These are phyloP conservation scores for Epichloe aotearoae DNA, from an alignment of 2,329 filamentous ascomycete genomes.

Conservation along the genomic window DNA sequence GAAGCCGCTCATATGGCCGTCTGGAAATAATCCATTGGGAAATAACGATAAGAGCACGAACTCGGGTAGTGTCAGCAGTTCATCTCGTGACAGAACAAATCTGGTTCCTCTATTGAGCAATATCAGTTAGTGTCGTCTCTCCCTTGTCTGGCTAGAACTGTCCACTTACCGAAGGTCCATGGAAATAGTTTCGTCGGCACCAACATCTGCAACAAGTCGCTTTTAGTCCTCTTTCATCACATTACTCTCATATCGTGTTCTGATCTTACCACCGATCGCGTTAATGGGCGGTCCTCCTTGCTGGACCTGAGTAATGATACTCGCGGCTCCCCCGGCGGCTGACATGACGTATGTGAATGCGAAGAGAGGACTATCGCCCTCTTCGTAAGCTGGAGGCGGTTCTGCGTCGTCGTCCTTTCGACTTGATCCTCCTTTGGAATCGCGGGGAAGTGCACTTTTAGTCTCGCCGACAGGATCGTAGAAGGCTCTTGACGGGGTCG, in stretches of 20 bases:
- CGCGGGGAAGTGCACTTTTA: conserved; percentile 70
- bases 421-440: conserved; percentile 63
- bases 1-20: conserved; percentile 89
- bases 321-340: conserved; percentile 88
- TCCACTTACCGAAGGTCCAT: conserved; percentile 73
- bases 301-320: conserved; percentile 98
- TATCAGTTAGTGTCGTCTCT: conserved; percentile 19
- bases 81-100: conserved; percentile 88
- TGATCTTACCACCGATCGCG: conserved; percentile 61
- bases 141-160: not conserved
- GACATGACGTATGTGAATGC: conserved; percentile 97
- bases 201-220: conserved; percentile 44
- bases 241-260: not conserved
- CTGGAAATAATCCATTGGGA: conserved; percentile 93
- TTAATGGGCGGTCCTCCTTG: conserved; percentile 85
- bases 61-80: conserved; percentile 88
- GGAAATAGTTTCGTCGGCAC: conserved; percentile 85
- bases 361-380: conserved; percentile 82
- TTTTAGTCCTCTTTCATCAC: not conserved
- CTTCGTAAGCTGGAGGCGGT: conserved; percentile 89
- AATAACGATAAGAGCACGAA: conserved; percentile 97
- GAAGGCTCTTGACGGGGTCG: conserved; percentile 25
- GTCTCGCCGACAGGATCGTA: conserved; percentile 54
- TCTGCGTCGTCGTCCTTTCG: conserved; percentile 75
- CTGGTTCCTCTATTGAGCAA: conserved; percentile 58